Conservation (phyloP, 495 filamentous ascomycete genomes). For the Podospora didyma region DNA sequence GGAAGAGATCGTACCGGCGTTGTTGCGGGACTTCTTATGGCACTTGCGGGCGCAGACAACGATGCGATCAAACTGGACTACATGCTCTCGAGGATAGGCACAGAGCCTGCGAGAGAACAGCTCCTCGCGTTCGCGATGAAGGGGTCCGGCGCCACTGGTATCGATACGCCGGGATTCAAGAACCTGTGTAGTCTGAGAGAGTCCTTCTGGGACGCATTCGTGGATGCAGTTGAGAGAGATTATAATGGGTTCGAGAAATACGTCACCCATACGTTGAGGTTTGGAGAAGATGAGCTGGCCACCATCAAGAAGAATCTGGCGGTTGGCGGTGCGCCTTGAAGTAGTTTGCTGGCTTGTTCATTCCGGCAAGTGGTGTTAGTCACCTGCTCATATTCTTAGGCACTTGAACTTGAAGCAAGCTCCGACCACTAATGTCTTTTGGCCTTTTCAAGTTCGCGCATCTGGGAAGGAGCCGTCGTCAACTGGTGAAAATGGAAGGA, state of each 20-base stretch:
- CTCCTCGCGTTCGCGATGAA: constrained; percentile 34
- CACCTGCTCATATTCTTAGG: neutral
- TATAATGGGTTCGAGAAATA: constrained; percentile 44
- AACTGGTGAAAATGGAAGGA: too few species aligned
- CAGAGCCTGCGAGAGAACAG: constrained; percentile 40
- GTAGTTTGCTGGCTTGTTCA: neutral
- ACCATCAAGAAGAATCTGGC: constrained; percentile 40
- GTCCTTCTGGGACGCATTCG: constrained; percentile 38
- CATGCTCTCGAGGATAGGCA: constrained; percentile 43
- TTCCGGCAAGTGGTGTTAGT: neutral
- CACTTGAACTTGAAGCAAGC: too few species aligned
- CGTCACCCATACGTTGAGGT: constrained; percentile 33
- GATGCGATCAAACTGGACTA: constrained; percentile 51
- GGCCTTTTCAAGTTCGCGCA: too few species aligned
- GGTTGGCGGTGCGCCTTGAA: neutral
- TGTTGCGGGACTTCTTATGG: constrained; percentile 52
- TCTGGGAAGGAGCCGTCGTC: too few species aligned
- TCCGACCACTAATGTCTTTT: too few species aligned
- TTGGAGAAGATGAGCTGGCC: constrained; percentile 35
- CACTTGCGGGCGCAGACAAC: constrained; percentile 44
- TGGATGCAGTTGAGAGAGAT: constrained; percentile 28
- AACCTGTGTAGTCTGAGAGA: constrained; percentile 35
- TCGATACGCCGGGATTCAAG: constrained; percentile 35
- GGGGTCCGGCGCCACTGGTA: constrained; percentile 24
- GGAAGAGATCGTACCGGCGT: constrained; percentile 66